Conservation (phyloP, 345 rosid species). For the Gossypioides kirkii region DNA sequence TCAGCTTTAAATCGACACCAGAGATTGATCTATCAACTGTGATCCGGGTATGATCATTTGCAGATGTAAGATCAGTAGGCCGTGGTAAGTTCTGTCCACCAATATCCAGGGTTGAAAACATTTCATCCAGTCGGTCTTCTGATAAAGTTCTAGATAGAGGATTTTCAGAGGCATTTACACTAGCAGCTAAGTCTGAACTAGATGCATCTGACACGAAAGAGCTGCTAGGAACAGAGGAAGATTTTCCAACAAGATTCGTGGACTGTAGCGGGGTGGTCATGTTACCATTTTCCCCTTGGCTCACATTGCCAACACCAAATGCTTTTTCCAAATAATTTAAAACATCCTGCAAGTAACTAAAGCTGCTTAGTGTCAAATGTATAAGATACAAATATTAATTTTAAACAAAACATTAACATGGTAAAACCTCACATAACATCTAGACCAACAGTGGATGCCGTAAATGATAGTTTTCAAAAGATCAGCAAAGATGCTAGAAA, state of each 20-base stretch:
- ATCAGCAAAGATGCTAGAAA: neutral
- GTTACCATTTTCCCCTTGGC: conserved; percentile 64
- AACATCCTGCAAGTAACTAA: neutral
- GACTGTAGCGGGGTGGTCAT: conserved; percentile 48
- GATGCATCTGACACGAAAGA: conserved; percentile 55
- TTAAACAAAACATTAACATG: conserved; percentile 9
- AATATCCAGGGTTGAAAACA: conserved; percentile 50
- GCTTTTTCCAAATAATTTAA: conserved; percentile 5
- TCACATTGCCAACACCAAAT: conserved; percentile 38
- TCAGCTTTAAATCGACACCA: conserved; percentile 72
- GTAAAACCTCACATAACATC: neutral
- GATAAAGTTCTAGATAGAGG: conserved; percentile 57
- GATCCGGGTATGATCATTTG: conserved; percentile 53
- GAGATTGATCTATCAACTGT: conserved; percentile 50
- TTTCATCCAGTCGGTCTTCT: conserved; percentile 82
- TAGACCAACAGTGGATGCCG: neutral
- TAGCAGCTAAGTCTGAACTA: conserved; percentile 51
- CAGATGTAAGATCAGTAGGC: conserved; percentile 47
- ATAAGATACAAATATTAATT: conserved; percentile 6
- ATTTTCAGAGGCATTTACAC: conserved; percentile 48
- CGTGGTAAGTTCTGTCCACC: conserved; percentile 59
- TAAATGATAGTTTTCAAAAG: neutral
- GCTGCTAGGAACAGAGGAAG: conserved; percentile 59
- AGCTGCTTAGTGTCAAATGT: neutral
- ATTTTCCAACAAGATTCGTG: conserved; percentile 49